Evolutionary conservation across 345 rosid species (phyloP).

Genomic region (Carallia brachiata): DNA sequence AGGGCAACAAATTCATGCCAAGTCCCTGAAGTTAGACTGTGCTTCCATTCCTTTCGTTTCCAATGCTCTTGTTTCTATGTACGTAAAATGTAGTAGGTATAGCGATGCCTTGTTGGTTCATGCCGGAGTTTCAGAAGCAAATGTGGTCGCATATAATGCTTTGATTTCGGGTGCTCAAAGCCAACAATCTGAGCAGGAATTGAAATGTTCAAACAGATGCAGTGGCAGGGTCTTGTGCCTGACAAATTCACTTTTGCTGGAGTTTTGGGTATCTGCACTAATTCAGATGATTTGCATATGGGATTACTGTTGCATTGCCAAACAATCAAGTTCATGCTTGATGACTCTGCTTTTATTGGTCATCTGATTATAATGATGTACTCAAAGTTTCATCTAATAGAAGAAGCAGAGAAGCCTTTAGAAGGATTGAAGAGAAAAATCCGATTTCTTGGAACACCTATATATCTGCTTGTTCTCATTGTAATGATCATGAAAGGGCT

Average conservation of each 20-base stretch:
- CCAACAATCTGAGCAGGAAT: slow-evolving; percentile 38
- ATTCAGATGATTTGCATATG: slow-evolving; percentile 21
- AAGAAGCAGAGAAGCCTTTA: slow-evolving; percentile 43
- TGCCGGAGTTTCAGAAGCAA: slow-evolving; percentile 25
- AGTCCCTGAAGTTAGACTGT: slow-evolving; percentile 45
- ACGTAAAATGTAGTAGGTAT: slow-evolving; percentile 46
- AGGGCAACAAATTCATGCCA: slow-evolving; percentile 56
- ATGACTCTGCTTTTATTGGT: slow-evolving; percentile 41
- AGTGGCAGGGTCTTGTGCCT: slow-evolving; percentile 32
- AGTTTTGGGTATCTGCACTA: slow-evolving; percentile 32
- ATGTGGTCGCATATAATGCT: slow-evolving; percentile 54
- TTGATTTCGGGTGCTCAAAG: slow-evolving; percentile 55
- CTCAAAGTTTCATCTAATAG: slow-evolving; percentile 35
- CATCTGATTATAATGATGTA: slow-evolving; percentile 55
- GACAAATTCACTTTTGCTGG: slow-evolving; percentile 52
- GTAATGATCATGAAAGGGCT: slow-evolving; percentile 41
- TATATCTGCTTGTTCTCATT: slow-evolving; percentile 44
- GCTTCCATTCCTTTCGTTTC: slow-evolving; percentile 43
- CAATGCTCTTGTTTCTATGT: slow-evolving; percentile 58
- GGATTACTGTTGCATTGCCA: slow-evolving; percentile 47
- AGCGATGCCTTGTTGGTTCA: slow-evolving; percentile 40
- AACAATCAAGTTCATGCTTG: slow-evolving; percentile 41
- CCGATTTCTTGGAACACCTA: slow-evolving; percentile 54
- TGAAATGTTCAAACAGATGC: slow-evolving; percentile 41
- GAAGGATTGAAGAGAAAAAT: slow-evolving; percentile 43